These are phyloP conservation scores for Pyrus bretschneideri DNA, from an alignment of 306 rosid species.

Conservation along the genomic window DNA sequence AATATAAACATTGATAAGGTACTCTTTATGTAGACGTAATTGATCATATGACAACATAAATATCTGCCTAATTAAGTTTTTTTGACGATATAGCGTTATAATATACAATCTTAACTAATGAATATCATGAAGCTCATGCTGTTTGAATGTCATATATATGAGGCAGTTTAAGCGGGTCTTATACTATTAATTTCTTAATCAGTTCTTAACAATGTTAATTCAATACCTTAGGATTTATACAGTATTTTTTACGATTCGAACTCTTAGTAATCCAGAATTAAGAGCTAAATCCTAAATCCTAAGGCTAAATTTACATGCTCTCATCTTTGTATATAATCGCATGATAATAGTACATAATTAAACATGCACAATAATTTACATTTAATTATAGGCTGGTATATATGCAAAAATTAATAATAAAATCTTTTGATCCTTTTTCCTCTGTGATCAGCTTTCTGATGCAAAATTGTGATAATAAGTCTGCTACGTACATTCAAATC, in stretches of 20 bases:
- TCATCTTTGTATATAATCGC: too few relatives aligned
- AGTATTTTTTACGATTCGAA: background rate
- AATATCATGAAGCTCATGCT: background rate
- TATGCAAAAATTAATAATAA: background rate
- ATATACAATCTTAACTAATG: background rate
- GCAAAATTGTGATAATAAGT: background rate
- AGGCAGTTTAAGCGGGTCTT: background rate
- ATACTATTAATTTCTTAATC: too few relatives aligned
- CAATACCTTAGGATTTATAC: too few relatives aligned
- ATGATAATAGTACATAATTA: too few relatives aligned
- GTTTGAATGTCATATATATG: background rate
- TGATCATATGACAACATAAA: background rate
- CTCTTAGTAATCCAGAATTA: background rate
- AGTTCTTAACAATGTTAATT: too few relatives aligned
- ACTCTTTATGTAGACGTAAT: background rate
- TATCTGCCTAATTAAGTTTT: background rate
- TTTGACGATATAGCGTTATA: background rate
- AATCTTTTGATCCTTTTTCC: background rate
- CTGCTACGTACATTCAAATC: background rate
- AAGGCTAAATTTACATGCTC: background rate
- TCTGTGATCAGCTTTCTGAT: background rate
- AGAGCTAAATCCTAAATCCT: background rate
- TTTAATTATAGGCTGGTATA: background rate
- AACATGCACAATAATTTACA: background rate
- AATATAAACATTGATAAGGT: background rate